A percentile compares a stretch with the other conserved stretches of the same genome.
These are phyloP conservation scores for Bruguiera parviflora DNA, from an alignment of 345 rosid genomes.

Conservation along the genomic window DNA sequence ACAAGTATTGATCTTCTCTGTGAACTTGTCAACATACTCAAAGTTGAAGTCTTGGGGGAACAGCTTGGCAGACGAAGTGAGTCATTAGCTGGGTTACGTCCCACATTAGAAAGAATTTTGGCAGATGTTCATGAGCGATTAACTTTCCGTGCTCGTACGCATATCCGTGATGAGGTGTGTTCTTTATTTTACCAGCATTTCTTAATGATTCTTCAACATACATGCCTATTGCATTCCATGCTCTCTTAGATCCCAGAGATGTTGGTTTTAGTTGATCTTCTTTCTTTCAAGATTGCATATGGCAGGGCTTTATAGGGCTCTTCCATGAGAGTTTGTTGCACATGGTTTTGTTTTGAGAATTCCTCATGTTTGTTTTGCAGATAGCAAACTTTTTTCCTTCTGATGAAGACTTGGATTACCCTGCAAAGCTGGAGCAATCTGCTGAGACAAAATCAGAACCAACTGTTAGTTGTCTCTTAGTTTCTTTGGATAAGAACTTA, in stretches of 20 bases:
- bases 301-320: not conserved
- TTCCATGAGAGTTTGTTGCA: not conserved
- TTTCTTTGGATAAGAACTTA: not conserved
- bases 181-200: not conserved
- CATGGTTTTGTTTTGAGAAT: not conserved
- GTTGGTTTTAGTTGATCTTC: not conserved
- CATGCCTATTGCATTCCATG: too few relatives aligned
- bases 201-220: too few relatives aligned
- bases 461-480: constrained; percentile 32
- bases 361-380: constrained; percentile 40
- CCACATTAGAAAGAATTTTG: constrained; percentile 85
- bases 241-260: not conserved
- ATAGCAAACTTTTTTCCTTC: constrained; percentile 81
- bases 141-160: constrained; percentile 95
- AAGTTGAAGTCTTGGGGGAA: constrained; percentile 92
- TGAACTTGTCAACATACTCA: constrained; percentile 91
- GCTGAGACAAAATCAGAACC: constrained; percentile 46
- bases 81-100: constrained; percentile 76
- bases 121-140: constrained; percentile 88
- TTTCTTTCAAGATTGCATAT: not conserved
- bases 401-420: constrained; percentile 83
- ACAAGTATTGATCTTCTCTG: constrained; percentile 85
- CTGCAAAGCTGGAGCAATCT: constrained; percentile 75
- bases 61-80: constrained; percentile 73
- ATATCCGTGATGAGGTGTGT: constrained; percentile 87